Evolutionary conservation across 495 filamentous ascomycete species (phyloP).

Genomic region (Xylaria castorea): DNA sequence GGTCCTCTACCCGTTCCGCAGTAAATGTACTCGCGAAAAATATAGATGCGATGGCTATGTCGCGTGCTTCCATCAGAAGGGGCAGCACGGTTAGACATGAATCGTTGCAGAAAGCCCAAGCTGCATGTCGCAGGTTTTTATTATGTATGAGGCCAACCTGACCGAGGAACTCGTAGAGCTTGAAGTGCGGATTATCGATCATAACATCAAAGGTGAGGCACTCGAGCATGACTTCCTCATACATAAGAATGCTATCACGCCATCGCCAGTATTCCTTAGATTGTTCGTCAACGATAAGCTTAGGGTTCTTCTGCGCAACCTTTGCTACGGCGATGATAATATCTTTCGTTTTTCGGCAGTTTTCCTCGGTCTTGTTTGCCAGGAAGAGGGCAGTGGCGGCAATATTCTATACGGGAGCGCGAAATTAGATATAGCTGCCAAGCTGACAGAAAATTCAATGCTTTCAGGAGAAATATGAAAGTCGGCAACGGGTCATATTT

Average conservation of each 20-base stretch:
- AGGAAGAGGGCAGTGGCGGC: slow-evolving; percentile 91
- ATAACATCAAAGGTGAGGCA: slow-evolving; percentile 92
- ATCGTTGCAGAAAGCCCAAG: slow-evolving; percentile 94
- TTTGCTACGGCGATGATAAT: slow-evolving; percentile 90
- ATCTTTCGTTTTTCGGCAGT: slow-evolving; percentile 90
- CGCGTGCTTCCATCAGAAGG: slow-evolving; percentile 76
- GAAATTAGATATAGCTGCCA: slow-evolving; percentile 19
- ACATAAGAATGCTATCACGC: slow-evolving; percentile 88
- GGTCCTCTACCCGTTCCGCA: slow-evolving; percentile 73
- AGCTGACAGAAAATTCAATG: neutral
- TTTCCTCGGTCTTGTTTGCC: slow-evolving; percentile 96
- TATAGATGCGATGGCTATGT: slow-evolving; percentile 83
- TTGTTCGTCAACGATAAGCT: slow-evolving; percentile 88
- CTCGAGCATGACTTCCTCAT: slow-evolving; percentile 92
- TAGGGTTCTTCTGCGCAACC: slow-evolving; percentile 91
- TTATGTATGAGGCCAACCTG: slow-evolving; percentile 73
- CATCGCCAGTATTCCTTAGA: slow-evolving; percentile 97
- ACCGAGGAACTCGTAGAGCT: slow-evolving; percentile 77
- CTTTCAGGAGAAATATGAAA: neutral
- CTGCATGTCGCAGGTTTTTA: slow-evolving; percentile 77
- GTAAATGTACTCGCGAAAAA: slow-evolving; percentile 81
- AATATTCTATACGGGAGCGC: slow-evolving; percentile 60
- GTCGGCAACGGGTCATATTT: neutral
- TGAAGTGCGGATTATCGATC: slow-evolving; percentile 81
- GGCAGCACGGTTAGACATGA: slow-evolving; percentile 81